Evolutionary conservation across 441 rosid genomes (phyloP), one percentile per base, ranked within the genome.

Genomic region (Bocquillonia castaneifolia): DNA sequence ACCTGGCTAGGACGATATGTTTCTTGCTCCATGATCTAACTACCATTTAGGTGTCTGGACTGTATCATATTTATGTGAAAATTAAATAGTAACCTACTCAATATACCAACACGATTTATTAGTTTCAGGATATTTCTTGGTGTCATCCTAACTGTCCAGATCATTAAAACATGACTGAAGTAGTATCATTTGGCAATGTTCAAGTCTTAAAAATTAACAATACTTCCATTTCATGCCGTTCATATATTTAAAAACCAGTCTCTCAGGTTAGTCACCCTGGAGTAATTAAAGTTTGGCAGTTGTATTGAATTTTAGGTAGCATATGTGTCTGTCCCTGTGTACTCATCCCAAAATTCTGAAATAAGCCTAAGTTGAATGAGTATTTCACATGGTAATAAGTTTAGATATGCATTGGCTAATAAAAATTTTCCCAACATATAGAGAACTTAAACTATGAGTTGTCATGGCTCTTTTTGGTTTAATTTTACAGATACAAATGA

Each of bases 401-500:
- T n/a, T n/a, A n/a, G n/a, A n/a, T 36, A 36, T 10, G 40, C 10
- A 4, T 36, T 36, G 4, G 4, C 40, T 1, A 8, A 13, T 20
- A 23, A 23, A 51, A 31, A 26, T 36, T 36, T n/a, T 6, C 17
- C 14, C 12, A 22, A 36, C 22, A 3, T 32, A 4, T 13, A 32
- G 57, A 50, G 13, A 64, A 22, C 32, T 56, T 39, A 67, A 45
- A 18, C 42, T 42, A 28, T 66, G 54, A 15, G 20, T 64, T 22
- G n/a, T 26, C 10, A 25, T 53, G 61, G 18, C 26, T 13, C 10
- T 40, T 25, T 37, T 62, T 15, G n/a, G 3, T 5, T 52, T 37
- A 34, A 6, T 64, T 56, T 67, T 57, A 55, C 79, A 86, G 92
- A 79, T 90, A 71, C 83, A 86, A 81, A 76, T 89, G 95, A 84